Evolutionary conservation across 78 protist genomes (phyloP).

Genomic region (Polysphondylium violaceum): DNA sequence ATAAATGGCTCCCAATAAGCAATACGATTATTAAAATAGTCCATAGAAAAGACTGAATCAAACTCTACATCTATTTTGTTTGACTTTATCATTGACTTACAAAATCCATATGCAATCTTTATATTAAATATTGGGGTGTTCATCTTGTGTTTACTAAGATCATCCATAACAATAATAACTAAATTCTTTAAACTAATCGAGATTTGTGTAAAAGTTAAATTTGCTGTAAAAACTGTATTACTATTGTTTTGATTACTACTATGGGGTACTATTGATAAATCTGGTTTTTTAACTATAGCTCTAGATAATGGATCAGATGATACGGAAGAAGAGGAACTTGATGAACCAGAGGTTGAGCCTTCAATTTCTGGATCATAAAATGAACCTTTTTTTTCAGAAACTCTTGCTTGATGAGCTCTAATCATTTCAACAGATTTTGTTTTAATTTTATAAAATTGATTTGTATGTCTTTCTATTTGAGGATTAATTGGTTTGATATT

Average conservation of each 20-base stretch:
- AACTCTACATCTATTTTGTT: constrained; percentile 36
- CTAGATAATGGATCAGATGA: neutral
- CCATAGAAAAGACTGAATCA: constrained; percentile 24
- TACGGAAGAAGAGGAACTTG: neutral
- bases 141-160: constrained; percentile 54
- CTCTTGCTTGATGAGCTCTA: constrained; percentile 36
- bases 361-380: neutral
- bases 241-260: neutral
- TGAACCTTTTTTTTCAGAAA: constrained; percentile 4
- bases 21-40: constrained; percentile 71
- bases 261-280: neutral
- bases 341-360: neutral
- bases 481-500: constrained; percentile 1
- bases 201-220: constrained; percentile 16
- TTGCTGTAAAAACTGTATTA: neutral
- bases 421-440: constrained; percentile 55
- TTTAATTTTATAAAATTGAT: constrained; percentile 43
- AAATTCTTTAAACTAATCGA: constrained; percentile 38
- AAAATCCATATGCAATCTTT: constrained; percentile 34
- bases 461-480: neutral
- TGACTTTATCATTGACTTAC: constrained; percentile 32
- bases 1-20: constrained; percentile 77
- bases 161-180: constrained; percentile 41
- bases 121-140: constrained; percentile 67
- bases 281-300: neutral